Conservation (phyloP, 2,329 filamentous ascomycete genomes). For the Sarocladiaceae sp. region DNA sequence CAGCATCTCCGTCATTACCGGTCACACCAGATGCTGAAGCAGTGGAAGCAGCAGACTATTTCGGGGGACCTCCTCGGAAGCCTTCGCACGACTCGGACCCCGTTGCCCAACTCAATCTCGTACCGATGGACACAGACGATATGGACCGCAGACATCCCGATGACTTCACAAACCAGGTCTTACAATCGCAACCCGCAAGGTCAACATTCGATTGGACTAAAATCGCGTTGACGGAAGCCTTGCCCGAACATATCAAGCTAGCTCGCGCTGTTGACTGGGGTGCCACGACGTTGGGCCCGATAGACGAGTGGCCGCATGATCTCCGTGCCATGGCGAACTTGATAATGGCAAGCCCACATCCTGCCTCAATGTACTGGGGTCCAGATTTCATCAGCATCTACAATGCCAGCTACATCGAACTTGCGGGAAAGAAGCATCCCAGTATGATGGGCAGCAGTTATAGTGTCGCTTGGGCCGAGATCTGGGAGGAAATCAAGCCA, state of each 20-base stretch:
- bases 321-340: constrained; percentile 75
- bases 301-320: constrained; percentile 68
- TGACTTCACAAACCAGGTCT: constrained; percentile 37
- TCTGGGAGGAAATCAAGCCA: constrained; percentile 67
- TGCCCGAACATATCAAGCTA: constrained; percentile 70
- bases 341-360: constrained; percentile 74
- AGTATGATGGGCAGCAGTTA: constrained; percentile 70
- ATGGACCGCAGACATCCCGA: constrained; percentile 30
- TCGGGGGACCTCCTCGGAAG: constrained; percentile 28
- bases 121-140: constrained; percentile 23
- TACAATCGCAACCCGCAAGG: constrained; percentile 29
- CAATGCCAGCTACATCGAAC: constrained; percentile 66
- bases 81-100: constrained; percentile 11
- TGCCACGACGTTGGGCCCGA: constrained; percentile 67
- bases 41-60: constrained; percentile 36
- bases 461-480: constrained; percentile 64
- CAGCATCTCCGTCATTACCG: constrained; percentile 33
- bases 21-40: constrained; percentile 27
- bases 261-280: constrained; percentile 71
- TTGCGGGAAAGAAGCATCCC: constrained; percentile 76
- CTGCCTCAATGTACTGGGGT: constrained; percentile 77
- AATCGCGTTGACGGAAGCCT: constrained; percentile 56
- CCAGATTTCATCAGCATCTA: constrained; percentile 64
- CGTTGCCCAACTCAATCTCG: constrained; percentile 12
- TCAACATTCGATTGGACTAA: constrained; percentile 79